phyloP scores from a whole-genome alignment of 768 basidiomycete genomes.

The Kwoniella dejecticola region DNA sequence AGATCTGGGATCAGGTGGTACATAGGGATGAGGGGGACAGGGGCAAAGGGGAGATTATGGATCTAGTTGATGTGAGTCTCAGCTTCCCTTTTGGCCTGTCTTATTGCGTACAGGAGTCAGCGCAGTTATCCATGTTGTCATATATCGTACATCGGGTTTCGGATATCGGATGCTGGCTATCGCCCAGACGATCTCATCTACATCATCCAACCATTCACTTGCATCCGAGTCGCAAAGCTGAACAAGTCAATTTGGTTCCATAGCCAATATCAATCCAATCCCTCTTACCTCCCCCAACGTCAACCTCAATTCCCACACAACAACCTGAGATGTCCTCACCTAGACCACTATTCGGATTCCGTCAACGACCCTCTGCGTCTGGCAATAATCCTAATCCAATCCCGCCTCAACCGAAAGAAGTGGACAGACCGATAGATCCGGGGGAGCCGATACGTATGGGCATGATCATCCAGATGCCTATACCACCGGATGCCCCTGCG shows the following conservation, averaged over 20 bases:
- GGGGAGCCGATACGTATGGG: conserved; percentile 35
- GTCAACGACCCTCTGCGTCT: conserved; percentile 11
- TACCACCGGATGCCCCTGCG: conserved; percentile 7
- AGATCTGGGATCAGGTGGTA: conserved; percentile 32
- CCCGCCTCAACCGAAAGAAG: conserved; percentile 13
- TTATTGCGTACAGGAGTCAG: too few relatives aligned
- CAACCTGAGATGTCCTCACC: not conserved
- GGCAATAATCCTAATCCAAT: conserved; percentile 1
- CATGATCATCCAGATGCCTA: conserved; percentile 43
- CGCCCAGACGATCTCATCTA: too few relatives aligned
- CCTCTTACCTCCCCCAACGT: conserved; percentile 6
- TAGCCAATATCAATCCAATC: conserved; percentile 31
- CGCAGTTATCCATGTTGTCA: too few relatives aligned
- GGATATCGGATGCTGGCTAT: too few relatives aligned
- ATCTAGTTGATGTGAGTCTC: conserved; percentile 14
- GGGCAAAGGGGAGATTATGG: conserved; percentile 14
- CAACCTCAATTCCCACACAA: not conserved
- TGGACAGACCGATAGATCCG: conserved; percentile 15
- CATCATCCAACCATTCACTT: too few relatives aligned
- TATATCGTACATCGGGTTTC: too few relatives aligned
- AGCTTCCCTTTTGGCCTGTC: not conserved
- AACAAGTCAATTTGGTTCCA: not conserved
- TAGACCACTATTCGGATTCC: conserved; percentile 16
- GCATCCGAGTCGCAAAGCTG: too few relatives aligned
- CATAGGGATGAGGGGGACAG: conserved; percentile 10